Evolutionary conservation across 495 filamentous ascomycete species (phyloP).

Genomic region (Penicillium lividum): DNA sequence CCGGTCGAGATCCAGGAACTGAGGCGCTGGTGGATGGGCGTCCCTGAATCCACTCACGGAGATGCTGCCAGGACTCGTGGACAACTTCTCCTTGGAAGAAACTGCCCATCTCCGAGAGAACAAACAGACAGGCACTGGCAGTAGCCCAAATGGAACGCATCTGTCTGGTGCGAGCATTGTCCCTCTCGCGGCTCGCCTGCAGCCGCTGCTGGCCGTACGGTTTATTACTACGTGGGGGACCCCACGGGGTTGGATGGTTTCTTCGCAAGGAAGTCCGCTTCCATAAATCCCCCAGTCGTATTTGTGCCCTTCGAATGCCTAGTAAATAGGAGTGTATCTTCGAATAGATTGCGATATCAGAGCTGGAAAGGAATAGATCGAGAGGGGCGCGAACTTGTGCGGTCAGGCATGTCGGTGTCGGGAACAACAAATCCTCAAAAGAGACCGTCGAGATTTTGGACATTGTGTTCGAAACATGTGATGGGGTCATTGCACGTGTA

Average conservation of each 20-base stretch:
- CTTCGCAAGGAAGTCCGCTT: conserved; percentile 75
- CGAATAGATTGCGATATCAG: conserved; percentile 77
- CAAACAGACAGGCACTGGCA: conserved; percentile 77
- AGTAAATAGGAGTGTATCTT: conserved; percentile 84
- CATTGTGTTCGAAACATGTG: conserved; percentile 26
- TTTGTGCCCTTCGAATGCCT: conserved; percentile 76
- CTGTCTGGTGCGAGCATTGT: conserved; percentile 56
- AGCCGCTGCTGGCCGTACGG: conserved; percentile 56
- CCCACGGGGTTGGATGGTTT: conserved; percentile 68
- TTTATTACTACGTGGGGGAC: conserved; percentile 62
- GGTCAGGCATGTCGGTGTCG: conserved; percentile 68
- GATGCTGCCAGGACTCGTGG: conserved; percentile 68
- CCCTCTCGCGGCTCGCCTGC: conserved; percentile 56
- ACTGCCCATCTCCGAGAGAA: conserved; percentile 78
- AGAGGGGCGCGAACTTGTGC: conserved; percentile 76
- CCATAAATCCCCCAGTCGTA: conserved; percentile 81
- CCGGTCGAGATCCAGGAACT: conserved; percentile 37
- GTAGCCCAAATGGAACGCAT: conserved; percentile 88
- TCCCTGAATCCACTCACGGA: conserved; percentile 58
- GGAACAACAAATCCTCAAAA: conserved; percentile 83
- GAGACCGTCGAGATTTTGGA: conserved; percentile 38
- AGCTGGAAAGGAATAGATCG: conserved; percentile 77
- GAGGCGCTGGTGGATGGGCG: conserved; percentile 17
- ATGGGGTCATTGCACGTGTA: conserved; percentile 31
- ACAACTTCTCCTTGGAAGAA: conserved; percentile 92